phyloP scores from a whole-genome alignment of 768 basidiomycete species.

The Hydnomerulius pinastri region DNA sequence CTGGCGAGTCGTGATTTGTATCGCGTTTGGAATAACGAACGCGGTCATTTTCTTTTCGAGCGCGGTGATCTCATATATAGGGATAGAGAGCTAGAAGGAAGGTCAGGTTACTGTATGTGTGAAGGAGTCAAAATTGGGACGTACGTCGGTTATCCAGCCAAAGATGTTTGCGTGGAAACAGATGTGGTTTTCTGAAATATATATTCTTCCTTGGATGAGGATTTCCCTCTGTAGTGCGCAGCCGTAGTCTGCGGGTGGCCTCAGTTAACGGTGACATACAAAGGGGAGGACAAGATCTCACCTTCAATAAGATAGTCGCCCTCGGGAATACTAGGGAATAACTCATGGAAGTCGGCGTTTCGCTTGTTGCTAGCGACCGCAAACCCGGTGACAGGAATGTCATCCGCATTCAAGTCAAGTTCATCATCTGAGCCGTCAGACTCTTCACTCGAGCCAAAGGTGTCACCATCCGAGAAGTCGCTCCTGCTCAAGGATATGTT shows the following conservation, averaged over 20 bases:
- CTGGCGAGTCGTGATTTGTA: conserved; percentile 81
- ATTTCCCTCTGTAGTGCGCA: conserved; percentile 97
- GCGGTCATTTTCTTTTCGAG: conserved; percentile 99
- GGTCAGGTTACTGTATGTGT: conserved; percentile 13
- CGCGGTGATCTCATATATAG: conserved; percentile 81
- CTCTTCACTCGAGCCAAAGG: conserved; percentile 26
- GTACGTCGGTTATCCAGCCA: conserved; percentile 96
- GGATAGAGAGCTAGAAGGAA: conserved; percentile 69
- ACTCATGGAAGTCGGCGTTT: conserved; percentile 93
- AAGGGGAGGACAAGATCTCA: conserved; percentile 37
- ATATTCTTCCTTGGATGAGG: conserved; percentile 91
- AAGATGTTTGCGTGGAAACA: conserved; percentile 99
- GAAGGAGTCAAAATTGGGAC: conserved; percentile 31
- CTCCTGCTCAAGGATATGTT: conserved; percentile 19
- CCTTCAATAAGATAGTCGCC: conserved; percentile 99
- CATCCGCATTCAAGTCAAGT: conserved; percentile 46
- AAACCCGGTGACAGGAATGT: conserved; percentile 93
- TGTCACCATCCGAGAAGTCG: conserved; percentile 34
- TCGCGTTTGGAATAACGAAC: conserved; percentile 95
- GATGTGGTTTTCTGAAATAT: conserved; percentile 98
- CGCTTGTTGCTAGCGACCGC: conserved; percentile 95
- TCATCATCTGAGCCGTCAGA: conserved; percentile 38
- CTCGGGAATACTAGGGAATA: conserved; percentile 87
- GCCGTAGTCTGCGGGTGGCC: conserved; percentile 75
- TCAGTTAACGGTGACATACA: neutral